Evolutionary conservation across 495 filamentous ascomycete genomes (phyloP).

Genomic region (Xylaria telfairii): DNA sequence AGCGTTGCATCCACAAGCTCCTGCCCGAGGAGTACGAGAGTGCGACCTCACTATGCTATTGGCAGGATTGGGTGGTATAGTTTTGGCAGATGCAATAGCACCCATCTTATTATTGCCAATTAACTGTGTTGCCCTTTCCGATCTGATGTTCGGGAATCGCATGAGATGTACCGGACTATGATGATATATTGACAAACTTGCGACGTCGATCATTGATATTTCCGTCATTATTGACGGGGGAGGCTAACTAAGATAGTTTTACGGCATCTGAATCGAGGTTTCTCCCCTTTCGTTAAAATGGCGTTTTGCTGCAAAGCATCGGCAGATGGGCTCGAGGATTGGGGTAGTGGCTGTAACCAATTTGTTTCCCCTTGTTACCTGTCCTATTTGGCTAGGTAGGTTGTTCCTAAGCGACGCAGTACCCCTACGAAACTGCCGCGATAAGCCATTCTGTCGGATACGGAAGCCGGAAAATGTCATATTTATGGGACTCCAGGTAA

Average conservation of each 20-base stretch:
- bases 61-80: neutral
- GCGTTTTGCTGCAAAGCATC: constrained; percentile 5
- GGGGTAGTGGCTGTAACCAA: neutral
- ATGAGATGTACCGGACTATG: neutral
- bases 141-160: constrained; percentile 11
- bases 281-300: neutral
- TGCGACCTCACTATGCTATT: constrained; percentile 13
- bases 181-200: constrained; percentile 13
- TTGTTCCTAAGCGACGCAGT: no score
- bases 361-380: neutral
- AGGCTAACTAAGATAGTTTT: neutral
- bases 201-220: neutral
- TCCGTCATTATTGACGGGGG: neutral
- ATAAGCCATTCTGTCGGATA: neutral
- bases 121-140: constrained; percentile 11
- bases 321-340: neutral
- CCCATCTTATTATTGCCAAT: constrained; percentile 16
- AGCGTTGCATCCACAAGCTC: constrained; percentile 13
- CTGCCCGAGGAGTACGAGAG: constrained; percentile 5
- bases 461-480: neutral
- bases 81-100: constrained; percentile 18
- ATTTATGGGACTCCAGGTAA: neutral
- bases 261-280: neutral
- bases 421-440: neutral
- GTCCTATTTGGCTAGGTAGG: no score